Conservation (phyloP, 331 rosid species). For the Dryas integrifolia region DNA sequence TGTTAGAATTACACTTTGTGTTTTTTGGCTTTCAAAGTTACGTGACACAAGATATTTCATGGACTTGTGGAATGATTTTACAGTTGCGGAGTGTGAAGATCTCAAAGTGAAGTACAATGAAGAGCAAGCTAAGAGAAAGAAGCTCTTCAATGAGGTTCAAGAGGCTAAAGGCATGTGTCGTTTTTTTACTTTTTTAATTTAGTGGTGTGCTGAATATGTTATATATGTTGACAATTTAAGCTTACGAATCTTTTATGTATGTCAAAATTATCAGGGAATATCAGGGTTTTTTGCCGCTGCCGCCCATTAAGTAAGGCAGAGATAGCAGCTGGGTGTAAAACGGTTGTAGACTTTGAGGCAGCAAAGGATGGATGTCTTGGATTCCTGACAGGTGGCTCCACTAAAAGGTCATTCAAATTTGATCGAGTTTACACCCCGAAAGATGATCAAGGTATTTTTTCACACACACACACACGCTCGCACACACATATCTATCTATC, state of each 20-base stretch:
- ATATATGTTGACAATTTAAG: constrained; percentile 12
- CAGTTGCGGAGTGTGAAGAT: constrained; percentile 84
- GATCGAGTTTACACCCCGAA: constrained; percentile 83
- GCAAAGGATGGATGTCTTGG: constrained; percentile 84
- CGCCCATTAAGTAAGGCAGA: constrained; percentile 77
- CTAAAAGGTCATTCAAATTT: constrained; percentile 67
- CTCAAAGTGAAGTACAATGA: constrained; percentile 73
- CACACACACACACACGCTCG: too few species aligned
- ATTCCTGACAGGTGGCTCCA: constrained; percentile 47
- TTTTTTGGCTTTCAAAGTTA: not conserved
- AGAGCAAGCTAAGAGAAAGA: constrained; percentile 71
- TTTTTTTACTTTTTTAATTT: constrained; percentile 8
- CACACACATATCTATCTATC: not conserved
- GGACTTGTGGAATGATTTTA: constrained; percentile 29
- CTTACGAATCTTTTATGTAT: not conserved
- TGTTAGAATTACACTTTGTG: constrained; percentile 22
- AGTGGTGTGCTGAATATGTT: not conserved
- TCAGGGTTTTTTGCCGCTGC: constrained; percentile 89
- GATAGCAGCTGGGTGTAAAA: constrained; percentile 50
- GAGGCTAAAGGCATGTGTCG: constrained; percentile 70
- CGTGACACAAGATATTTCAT: constrained; percentile 4
- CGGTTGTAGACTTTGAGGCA: constrained; percentile 71
- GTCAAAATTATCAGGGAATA: constrained; percentile 55
- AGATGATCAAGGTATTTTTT: constrained; percentile 65
- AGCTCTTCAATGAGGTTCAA: constrained; percentile 82